A percentile compares a stretch with the other conserved stretches of the same genome.
Conservation (phyloP, 225 moss, liverwort and hornwort genomes). For the Sphagnum tenellum region DNA sequence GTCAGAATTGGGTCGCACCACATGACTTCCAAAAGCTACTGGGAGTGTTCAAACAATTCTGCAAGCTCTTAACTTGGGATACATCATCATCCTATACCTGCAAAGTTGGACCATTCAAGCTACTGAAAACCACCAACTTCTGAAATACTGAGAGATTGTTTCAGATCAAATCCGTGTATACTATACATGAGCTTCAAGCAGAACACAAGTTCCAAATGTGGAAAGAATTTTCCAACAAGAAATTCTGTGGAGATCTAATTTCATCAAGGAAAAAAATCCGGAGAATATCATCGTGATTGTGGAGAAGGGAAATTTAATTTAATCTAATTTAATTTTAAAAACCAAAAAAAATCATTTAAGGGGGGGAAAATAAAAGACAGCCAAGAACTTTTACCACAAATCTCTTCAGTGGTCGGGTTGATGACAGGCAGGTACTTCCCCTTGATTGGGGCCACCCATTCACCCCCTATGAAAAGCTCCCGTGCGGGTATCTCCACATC, state of each 20-base stretch:
- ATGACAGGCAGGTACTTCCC: conserved; percentile 59
- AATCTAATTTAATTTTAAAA: neutral
- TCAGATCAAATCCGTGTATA: too few relatives aligned
- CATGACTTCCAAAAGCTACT: too few relatives aligned
- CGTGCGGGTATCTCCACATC: conserved; percentile 31
- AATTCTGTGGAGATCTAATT: neutral
- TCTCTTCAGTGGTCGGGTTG: conserved; percentile 64
- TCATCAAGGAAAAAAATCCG: neutral
- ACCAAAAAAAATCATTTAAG: neutral
- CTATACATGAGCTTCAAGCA: too few relatives aligned
- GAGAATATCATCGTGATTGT: too few relatives aligned
- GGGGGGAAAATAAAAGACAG: neutral
- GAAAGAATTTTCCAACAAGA: neutral
- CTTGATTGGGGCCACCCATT: conserved; percentile 55
- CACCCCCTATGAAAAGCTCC: conserved; percentile 65
- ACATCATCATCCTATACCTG: too few relatives aligned
- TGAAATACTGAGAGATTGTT: too few relatives aligned
- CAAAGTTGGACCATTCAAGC: too few relatives aligned
- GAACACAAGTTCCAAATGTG: neutral
- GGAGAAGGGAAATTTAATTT: too few relatives aligned
- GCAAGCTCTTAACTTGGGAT: too few relatives aligned
- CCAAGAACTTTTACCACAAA: conserved; percentile 31
- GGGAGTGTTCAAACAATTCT: too few relatives aligned
- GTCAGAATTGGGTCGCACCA: neutral
- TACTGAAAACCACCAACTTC: too few relatives aligned